These are phyloP conservation scores for Elongisporangium undulatum DNA, from an alignment of 352 stramenopile species.

Conservation along the genomic window DNA sequence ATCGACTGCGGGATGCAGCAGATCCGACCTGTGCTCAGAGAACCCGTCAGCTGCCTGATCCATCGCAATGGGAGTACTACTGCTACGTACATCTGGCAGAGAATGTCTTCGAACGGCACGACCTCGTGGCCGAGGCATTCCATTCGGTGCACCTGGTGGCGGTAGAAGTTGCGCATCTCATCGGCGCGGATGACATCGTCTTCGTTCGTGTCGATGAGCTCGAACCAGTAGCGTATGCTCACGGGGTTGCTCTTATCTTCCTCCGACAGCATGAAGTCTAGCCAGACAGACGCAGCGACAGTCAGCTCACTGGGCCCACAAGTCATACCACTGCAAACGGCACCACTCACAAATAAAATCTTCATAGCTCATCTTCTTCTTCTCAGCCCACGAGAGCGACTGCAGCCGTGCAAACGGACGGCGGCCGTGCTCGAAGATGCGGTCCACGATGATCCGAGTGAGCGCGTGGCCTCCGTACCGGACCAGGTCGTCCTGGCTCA, in stretches of 20 bases:
- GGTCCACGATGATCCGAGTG: slow-evolving; percentile 85
- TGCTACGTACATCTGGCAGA: slow-evolving; percentile 96
- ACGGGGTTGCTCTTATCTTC: slow-evolving; percentile 98
- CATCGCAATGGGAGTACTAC: not conserved
- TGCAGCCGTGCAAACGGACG: slow-evolving; percentile 82
- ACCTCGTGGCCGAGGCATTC: slow-evolving; percentile 98
- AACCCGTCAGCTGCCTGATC: not conserved
- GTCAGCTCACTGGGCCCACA: slow-evolving; percentile 3
- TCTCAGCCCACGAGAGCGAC: slow-evolving; percentile 68
- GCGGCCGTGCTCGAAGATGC: slow-evolving; percentile 80
- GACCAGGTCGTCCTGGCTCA: slow-evolving; percentile 79
- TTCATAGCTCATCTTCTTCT: slow-evolving; percentile 90
- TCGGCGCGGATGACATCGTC: slow-evolving; percentile 95
- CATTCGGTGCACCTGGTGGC: slow-evolving; percentile 95
- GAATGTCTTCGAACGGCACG: slow-evolving; percentile 97
- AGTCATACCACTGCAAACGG: not conserved
- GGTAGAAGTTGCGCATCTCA: slow-evolving; percentile 95
- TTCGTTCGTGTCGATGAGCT: slow-evolving; percentile 97
- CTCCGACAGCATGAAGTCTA: slow-evolving; percentile 98
- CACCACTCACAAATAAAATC: slow-evolving; percentile 86
- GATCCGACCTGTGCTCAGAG: slow-evolving; percentile 74
- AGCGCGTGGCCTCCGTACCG: slow-evolving; percentile 81
- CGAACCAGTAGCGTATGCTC: slow-evolving; percentile 98
- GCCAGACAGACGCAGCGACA: not conserved
- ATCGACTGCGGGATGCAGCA: slow-evolving; percentile 72